Conservation (phyloP, 768 basidiomycete species). For the Nevesoporus exiguus region DNA sequence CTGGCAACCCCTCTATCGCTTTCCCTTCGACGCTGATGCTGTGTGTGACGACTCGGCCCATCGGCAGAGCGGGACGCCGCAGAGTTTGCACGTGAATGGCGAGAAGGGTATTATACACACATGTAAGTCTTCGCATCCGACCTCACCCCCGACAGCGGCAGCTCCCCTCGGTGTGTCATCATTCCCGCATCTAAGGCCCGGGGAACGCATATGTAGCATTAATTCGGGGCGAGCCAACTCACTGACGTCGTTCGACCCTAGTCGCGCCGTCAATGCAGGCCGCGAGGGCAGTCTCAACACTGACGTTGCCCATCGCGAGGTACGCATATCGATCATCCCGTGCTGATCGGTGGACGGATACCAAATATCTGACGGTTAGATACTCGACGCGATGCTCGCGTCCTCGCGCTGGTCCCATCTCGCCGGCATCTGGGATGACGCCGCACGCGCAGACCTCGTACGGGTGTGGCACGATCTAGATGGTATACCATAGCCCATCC, state of each 20-base stretch:
- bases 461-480: conserved; percentile 58
- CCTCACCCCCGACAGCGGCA: not conserved
- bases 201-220: too few species aligned
- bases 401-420: conserved; percentile 49
- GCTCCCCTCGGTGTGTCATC: too few species aligned
- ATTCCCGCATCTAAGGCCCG: too few species aligned
- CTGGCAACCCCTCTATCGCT: too few species aligned
- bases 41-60: too few species aligned
- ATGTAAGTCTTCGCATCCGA: conserved; percentile 15
- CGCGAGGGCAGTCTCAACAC: conserved; percentile 48
- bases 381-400: conserved; percentile 53
- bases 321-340: conserved; percentile 16
- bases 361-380: conserved; percentile 31
- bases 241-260: conserved; percentile 8
- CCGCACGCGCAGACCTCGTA: conserved; percentile 43
- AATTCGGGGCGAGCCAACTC: not conserved
- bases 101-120: conserved; percentile 41
- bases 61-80: conserved; percentile 18
- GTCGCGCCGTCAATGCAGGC: conserved; percentile 42
- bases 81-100: conserved; percentile 56
- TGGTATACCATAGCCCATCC: conserved; percentile 33
- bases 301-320: conserved; percentile 57
- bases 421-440: conserved; percentile 42
- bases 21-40: too few species aligned
- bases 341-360: too few species aligned